Conservation (phyloP, 176 grass and related monocot species). For the Thinopyrum elongatum region DNA sequence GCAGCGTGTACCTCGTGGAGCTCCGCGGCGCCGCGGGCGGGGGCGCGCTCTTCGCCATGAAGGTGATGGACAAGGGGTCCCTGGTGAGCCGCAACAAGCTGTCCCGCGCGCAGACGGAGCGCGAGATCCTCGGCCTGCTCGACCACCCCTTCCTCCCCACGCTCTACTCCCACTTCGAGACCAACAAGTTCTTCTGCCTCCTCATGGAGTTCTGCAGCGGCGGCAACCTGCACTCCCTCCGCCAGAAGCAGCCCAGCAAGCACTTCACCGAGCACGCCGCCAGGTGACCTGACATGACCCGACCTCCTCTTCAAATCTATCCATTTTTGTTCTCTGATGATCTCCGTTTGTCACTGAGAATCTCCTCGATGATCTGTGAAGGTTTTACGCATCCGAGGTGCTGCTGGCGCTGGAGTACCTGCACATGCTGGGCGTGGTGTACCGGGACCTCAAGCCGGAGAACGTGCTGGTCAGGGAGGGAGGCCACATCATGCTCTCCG, state of each 20-base stretch:
- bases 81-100: slow-evolving; percentile 82
- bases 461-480: slow-evolving; percentile 80
- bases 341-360: not conserved
- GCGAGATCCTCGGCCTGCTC: slow-evolving; percentile 75
- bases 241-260: slow-evolving; percentile 79
- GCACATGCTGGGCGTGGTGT: slow-evolving; percentile 92
- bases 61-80: slow-evolving; percentile 91
- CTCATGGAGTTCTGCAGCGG: slow-evolving; percentile 96
- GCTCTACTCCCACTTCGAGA: slow-evolving; percentile 91
- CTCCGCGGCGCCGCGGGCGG: slow-evolving; percentile 51
- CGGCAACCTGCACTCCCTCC: slow-evolving; percentile 90
- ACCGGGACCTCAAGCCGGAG: slow-evolving; percentile 85
- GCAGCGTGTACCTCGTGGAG: slow-evolving; percentile 92
- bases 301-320: not conserved
- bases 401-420: slow-evolving; percentile 86
- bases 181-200: slow-evolving; percentile 84
- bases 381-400: slow-evolving; percentile 87
- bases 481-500: slow-evolving; percentile 96
- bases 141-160: slow-evolving; percentile 95
- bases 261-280: slow-evolving; percentile 81
- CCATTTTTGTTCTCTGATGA: not conserved
- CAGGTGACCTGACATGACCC: slow-evolving; percentile 11
- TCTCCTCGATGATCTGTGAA: not conserved
- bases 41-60: slow-evolving; percentile 76
- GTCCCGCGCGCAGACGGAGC: slow-evolving; percentile 71